Base-by-base conservation (phyloP, 345 rosid genomes). In the Lagerstroemia speciosa region DNA sequence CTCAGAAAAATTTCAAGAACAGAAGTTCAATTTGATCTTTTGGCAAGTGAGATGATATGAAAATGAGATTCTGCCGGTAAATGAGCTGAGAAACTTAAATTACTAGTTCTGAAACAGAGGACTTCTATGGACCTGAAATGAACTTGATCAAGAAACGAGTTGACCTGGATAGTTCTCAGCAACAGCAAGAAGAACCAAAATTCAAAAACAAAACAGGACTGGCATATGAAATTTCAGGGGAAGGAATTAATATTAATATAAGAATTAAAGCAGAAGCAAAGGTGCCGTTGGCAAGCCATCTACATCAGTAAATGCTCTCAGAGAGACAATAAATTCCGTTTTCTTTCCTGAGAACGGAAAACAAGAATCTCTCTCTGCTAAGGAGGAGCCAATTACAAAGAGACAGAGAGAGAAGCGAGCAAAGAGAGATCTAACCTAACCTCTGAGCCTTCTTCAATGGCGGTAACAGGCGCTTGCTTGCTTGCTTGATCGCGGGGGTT, bases 211-310 rank as follows among this genome's bases (percentile, higher is more conserved):
- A 41, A 41, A 41, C 46, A 7, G 46, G 2, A 41, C 8, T 9
- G 46, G 10, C 46, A 41, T 41, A 9, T 41, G 16, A 41, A 41
- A 41, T 41, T 41, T 9, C 46, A 41, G 8, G 14, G 46, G 22
- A 37, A 37, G 53, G 24, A 20, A 48, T n/a, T 6, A 1, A 19
- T 48, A 19, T 48, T 8, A 48, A 48, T 22, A 8, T 12, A 12
- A 14, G 65, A 48, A 67, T 64, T 74, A 64, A 70, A 77, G 67
- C 64, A 34, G 62, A 24, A 57, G 63, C 34, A 26, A 30, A 53
- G 41, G 72, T 17, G 16, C 38, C 74, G 85, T 67, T 80, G 88
- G 84, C 62, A 30, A 10, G 84, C 77, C 73, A 80, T 68, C 81
- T 65, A 60, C 69, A 64, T 65, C 77, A 73, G 77, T 84, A 67